Evolutionary conservation across 2,329 filamentous ascomycete species (phyloP).

Genomic region (Talaromyces atroroseus): DNA sequence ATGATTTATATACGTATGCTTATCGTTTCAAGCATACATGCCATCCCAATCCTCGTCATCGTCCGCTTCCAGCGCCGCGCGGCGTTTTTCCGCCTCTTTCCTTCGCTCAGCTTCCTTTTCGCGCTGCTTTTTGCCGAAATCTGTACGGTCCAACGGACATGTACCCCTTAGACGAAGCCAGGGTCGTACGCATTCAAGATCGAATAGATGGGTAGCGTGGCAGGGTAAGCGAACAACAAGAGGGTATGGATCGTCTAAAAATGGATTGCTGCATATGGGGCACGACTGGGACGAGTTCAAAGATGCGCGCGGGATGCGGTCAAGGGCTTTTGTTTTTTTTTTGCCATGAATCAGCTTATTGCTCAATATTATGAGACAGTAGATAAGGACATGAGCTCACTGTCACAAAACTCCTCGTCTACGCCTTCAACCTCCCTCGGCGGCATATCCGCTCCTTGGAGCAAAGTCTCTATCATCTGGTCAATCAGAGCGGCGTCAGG

Average conservation of each 20-base stretch:
- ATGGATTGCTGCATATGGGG: conserved; percentile 57
- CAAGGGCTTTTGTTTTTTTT: conserved; percentile 40
- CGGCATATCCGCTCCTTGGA: conserved; percentile 53
- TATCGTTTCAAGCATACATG: conserved; percentile 37
- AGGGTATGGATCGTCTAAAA: conserved; percentile 59
- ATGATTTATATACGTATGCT: not conserved
- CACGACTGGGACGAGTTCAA: conserved; percentile 51
- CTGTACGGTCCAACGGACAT: conserved; percentile 57
- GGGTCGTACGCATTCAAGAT: conserved; percentile 59
- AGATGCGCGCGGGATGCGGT: conserved; percentile 53
- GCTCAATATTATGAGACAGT: not conserved
- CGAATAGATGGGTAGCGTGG: conserved; percentile 57
- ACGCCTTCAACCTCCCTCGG: conserved; percentile 57
- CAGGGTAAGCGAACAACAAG: conserved; percentile 59
- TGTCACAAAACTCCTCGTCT: conserved; percentile 55
- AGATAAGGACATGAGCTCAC: conserved; percentile 22
- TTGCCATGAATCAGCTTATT: not conserved
- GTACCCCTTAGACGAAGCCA: conserved; percentile 61
- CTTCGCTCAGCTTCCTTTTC: conserved; percentile 48
- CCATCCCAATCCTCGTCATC: conserved; percentile 46
- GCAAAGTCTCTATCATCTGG: conserved; percentile 51
- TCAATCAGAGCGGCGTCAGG: conserved; percentile 37
- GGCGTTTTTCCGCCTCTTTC: conserved; percentile 45
- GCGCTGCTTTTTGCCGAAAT: conserved; percentile 52
- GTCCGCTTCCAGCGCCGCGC: conserved; percentile 25